These are phyloP conservation scores for Cryptococcus sp. DNA, from an alignment of 1,284 basidiomycete species.

Conservation along the genomic window DNA sequence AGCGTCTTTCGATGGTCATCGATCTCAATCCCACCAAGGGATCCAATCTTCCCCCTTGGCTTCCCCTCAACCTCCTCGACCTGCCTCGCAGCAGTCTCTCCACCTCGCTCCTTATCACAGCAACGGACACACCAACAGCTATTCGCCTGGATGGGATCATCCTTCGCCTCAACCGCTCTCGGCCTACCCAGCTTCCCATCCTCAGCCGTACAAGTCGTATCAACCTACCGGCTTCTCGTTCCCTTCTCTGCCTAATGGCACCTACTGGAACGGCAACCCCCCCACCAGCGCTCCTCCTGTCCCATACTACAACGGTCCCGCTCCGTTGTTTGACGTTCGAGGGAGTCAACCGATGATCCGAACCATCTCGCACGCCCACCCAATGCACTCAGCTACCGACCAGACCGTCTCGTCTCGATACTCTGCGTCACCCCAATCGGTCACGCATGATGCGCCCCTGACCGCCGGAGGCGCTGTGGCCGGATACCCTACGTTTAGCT, in stretches of 20 bases:
- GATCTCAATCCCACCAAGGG: constrained; percentile 23
- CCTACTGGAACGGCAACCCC: constrained; percentile 5
- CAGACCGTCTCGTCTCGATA: constrained; percentile 29
- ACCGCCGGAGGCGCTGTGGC: background rate
- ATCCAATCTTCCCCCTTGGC: constrained; percentile 21
- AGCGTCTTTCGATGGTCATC: constrained; percentile 17
- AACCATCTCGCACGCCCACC: constrained; percentile 32
- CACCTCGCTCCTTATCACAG: constrained; percentile 16
- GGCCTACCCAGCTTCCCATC: constrained; percentile 7
- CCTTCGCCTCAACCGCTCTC: constrained; percentile 14
- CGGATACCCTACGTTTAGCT: constrained; percentile 13
- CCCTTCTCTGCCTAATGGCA: constrained; percentile 10
- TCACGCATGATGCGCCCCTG: constrained; percentile 17
- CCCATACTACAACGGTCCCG: constrained; percentile 10
- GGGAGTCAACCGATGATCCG: constrained; percentile 27
- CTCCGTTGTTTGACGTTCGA: constrained; percentile 19
- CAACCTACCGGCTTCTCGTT: constrained; percentile 13
- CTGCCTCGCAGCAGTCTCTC: constrained; percentile 27
- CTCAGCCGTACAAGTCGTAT: constrained; percentile 12
- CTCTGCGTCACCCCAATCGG: constrained; percentile 29
- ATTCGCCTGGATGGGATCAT: constrained; percentile 19
- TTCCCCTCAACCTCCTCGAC: constrained; percentile 25
- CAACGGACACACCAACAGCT: constrained; percentile 1
- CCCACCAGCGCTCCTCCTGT: constrained; percentile 22
- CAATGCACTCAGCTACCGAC: constrained; percentile 33